Conservation (phyloP, 208 protist species). For the Leptomonas pyrrhocoris region DNA sequence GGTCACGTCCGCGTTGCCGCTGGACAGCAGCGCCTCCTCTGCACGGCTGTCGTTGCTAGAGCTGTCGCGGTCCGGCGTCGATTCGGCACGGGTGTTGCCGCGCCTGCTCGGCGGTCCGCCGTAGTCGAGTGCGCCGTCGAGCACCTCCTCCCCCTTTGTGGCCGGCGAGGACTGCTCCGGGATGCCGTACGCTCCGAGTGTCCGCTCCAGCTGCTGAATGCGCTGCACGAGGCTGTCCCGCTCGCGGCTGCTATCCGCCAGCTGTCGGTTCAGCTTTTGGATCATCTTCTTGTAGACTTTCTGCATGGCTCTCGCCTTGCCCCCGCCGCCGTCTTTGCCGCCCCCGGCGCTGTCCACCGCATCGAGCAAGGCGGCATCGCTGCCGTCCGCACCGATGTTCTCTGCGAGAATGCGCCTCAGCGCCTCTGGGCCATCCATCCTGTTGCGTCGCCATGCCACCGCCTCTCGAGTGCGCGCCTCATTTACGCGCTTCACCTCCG, state of each 20-base stretch:
- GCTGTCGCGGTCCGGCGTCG: slow-evolving; percentile 9
- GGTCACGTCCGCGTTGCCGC: slow-evolving; percentile 35
- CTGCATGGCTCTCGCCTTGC: slow-evolving; percentile 33
- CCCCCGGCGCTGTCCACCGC: background rate
- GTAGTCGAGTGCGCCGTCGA: slow-evolving; percentile 13
- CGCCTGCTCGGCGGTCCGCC: slow-evolving; percentile 10
- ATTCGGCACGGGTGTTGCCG: background rate
- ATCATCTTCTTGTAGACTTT: slow-evolving; percentile 61
- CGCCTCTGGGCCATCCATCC: slow-evolving; percentile 23
- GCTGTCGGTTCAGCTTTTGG: slow-evolving; percentile 62
- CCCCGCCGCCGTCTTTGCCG: slow-evolving; percentile 10
- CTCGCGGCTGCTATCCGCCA: slow-evolving; percentile 54
- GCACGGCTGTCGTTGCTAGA: slow-evolving; percentile 14
- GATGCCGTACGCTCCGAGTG: slow-evolving; percentile 32
- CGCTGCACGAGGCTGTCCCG: slow-evolving; percentile 38
- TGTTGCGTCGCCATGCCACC: slow-evolving; percentile 18
- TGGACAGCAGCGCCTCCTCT: slow-evolving; percentile 23
- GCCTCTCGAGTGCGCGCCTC: slow-evolving; percentile 28
- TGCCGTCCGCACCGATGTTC: slow-evolving; percentile 8
- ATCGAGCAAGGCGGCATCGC: background rate
- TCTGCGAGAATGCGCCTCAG: slow-evolving; percentile 34
- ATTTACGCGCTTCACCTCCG: slow-evolving; percentile 51
- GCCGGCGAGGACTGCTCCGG: background rate
- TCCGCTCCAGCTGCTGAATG: slow-evolving; percentile 40
- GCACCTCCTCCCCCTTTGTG: slow-evolving; percentile 2